Evolutionary conservation across 2,329 filamentous ascomycete genomes (phyloP).

Genomic region (Geoglossum cookeanum): DNA sequence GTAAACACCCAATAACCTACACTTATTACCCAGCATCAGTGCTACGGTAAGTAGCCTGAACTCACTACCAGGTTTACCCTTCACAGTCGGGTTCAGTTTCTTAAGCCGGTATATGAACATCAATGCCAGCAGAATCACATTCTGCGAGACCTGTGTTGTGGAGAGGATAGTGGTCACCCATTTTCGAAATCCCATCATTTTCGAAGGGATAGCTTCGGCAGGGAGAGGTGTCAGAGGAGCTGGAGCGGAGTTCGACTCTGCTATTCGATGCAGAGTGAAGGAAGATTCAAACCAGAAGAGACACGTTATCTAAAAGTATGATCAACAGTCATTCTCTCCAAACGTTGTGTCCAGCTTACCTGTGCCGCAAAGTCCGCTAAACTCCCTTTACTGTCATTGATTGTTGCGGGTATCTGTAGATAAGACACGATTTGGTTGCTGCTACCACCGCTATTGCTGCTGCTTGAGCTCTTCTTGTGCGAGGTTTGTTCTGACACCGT

Average conservation of each 20-base stretch:
- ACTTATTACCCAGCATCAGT: conserved; percentile 96
- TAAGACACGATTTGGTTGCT: conserved; percentile 23
- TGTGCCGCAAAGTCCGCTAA: conserved; percentile 69
- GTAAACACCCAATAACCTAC: conserved; percentile 21
- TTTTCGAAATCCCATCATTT: conserved; percentile 55
- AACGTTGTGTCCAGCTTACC: conserved; percentile 27
- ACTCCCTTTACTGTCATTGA: conserved; percentile 56
- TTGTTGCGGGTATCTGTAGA: conserved; percentile 54
- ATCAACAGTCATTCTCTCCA: conserved; percentile 7
- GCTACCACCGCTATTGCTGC: conserved; percentile 1
- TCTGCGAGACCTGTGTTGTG: conserved; percentile 90
- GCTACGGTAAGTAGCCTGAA: conserved; percentile 85
- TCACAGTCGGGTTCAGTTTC: conserved; percentile 70
- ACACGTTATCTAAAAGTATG: conserved; percentile 57
- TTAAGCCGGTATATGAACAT: conserved; percentile 89
- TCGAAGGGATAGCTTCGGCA: conserved; percentile 51
- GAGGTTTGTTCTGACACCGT: conserved; percentile 5
- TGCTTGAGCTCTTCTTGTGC: conserved; percentile 3
- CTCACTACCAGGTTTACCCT: conserved; percentile 83
- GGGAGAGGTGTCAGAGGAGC: conserved; percentile 36
- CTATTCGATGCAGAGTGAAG: conserved; percentile 56
- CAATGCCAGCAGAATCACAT: conserved; percentile 77
- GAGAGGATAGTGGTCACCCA: conserved; percentile 84
- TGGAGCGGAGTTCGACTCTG: conserved; percentile 32
- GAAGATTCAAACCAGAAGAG: conserved; percentile 95